These are phyloP conservation scores for Trichoderma breve DNA, from an alignment of 2,329 filamentous ascomycete genomes.

Conservation along the genomic window DNA sequence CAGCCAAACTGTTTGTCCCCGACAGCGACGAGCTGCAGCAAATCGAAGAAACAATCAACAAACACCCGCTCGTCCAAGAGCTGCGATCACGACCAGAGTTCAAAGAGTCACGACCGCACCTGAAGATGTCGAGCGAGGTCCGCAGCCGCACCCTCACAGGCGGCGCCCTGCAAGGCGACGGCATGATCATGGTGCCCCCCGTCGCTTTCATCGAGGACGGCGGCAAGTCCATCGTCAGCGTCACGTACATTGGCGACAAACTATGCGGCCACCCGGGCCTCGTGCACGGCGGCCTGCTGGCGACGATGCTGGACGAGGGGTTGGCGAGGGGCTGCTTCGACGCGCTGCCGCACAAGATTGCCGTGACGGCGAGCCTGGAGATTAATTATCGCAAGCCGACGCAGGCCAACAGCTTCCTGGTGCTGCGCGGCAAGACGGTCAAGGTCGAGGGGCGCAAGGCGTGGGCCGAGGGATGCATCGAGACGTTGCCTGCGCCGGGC, in stretches of 20 bases:
- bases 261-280: constrained; percentile 89
- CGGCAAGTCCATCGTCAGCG: constrained; percentile 66
- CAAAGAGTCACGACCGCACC: constrained; percentile 76
- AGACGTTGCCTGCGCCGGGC: constrained; percentile 65
- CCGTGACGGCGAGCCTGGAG: constrained; percentile 81
- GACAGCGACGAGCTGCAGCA: constrained; percentile 52
- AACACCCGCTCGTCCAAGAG: constrained; percentile 68
- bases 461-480: constrained; percentile 85
- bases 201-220: constrained; percentile 70
- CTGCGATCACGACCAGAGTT: constrained; percentile 67
- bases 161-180: constrained; percentile 71
- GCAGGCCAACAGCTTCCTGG: constrained; percentile 70
- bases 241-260: constrained; percentile 74
- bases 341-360: constrained; percentile 80
- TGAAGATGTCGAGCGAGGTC: constrained; percentile 74
- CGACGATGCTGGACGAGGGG: constrained; percentile 90
- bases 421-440: constrained; percentile 74
- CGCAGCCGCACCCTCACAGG: constrained; percentile 76
- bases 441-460: constrained; percentile 92
- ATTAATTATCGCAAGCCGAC: constrained; percentile 81
- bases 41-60: constrained; percentile 72
- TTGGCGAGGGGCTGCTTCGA: constrained; percentile 85
- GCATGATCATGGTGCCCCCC: constrained; percentile 77
- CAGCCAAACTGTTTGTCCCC: constrained; percentile 63
- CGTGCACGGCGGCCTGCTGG: constrained; percentile 84